Evolutionary conservation across 148 eudicot genomes (phyloP), one percentile per base, ranked within the genome.

Genomic region (Cornus suecica): DNA sequence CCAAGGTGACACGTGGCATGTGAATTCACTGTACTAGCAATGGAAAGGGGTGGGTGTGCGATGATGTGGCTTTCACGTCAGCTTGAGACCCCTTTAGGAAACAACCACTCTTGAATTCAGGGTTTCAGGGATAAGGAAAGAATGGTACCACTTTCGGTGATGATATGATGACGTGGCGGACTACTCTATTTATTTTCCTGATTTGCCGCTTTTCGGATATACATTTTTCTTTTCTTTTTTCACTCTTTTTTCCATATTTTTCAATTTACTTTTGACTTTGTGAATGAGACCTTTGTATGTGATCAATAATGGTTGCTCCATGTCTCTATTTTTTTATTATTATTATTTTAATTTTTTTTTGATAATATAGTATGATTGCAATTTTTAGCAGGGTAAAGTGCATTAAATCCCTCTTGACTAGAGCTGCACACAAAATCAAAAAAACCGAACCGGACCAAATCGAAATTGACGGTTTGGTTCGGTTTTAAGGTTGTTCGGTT

Each of bases 1-100:
- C 62, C 62, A 1, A 3, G 31, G 65, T 25, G 65, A 77, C 83
- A 81, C 80, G 71, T 77, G 80, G 76, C 68, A 22, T 37, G 76
- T 1, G 2, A 22, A n/a, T 65, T 5, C 2, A 14, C 54, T 14
- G 54, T 13, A 11, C 18, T n/a, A n/a, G n/a, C 54, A 1, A 6
- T 37, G 42, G 42, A 48, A 16, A 14, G 11, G 9, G 61, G 3
- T 2, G 23, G 62, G 24, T 58, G 62, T 58, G 62, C 62, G 24
- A 22, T 51, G 75, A 56, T 61, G 16, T 29, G 27, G 76, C 68
- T 25, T 1, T 41, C 24, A 37, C 58, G 72, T 70, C 75, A 71
- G 37, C 65, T 68, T 68, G 23, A 58, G 58, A 14, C 4, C 22
- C n/a, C 18, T 52, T 52, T 52, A 52, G 18, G 58, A 2, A 52